Conservation (phyloP, 1,284 basidiomycete species). For the Ustilago nuda region DNA sequence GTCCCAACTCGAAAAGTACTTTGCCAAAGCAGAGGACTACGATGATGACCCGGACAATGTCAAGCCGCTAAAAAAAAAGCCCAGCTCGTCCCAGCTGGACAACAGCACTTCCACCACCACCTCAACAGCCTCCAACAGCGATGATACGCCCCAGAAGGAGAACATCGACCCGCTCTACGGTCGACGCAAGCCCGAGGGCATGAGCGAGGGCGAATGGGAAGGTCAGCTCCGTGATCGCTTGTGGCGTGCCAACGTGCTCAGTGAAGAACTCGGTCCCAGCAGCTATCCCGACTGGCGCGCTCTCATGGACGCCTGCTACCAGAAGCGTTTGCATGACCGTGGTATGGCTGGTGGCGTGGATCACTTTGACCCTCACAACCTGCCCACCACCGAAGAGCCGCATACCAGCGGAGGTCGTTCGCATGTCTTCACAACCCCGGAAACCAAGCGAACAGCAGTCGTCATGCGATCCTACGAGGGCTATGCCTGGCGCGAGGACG, state of each 20-base stretch:
- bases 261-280: slow-evolving; percentile 59
- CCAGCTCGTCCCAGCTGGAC: slow-evolving; percentile 9
- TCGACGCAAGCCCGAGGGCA: slow-evolving; percentile 54
- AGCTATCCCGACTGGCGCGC: slow-evolving; percentile 68
- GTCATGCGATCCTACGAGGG: slow-evolving; percentile 68
- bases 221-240: slow-evolving; percentile 58
- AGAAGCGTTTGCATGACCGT: slow-evolving; percentile 62
- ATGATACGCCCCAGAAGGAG: slow-evolving; percentile 28
- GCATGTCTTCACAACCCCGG: slow-evolving; percentile 59
- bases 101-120: slow-evolving; percentile 14
- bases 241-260: slow-evolving; percentile 61
- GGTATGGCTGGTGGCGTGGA: slow-evolving; percentile 64
- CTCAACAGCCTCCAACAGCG: slow-evolving; percentile 10
- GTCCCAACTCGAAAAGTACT: slow-evolving; percentile 53
- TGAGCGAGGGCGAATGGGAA: slow-evolving; percentile 65
- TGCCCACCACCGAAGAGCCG: slow-evolving; percentile 44
- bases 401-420: slow-evolving; percentile 35
- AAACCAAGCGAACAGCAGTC: slow-evolving; percentile 66
- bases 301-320: slow-evolving; percentile 67
- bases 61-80: slow-evolving; percentile 49
- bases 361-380: slow-evolving; percentile 50
- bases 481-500: slow-evolving; percentile 69
- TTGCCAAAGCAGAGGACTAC: slow-evolving; percentile 58
- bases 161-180: slow-evolving; percentile 64
- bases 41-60: slow-evolving; percentile 67